Conservation (phyloP, 2,329 filamentous ascomycete species). For the Fusarium pseudoanthophilum region DNA sequence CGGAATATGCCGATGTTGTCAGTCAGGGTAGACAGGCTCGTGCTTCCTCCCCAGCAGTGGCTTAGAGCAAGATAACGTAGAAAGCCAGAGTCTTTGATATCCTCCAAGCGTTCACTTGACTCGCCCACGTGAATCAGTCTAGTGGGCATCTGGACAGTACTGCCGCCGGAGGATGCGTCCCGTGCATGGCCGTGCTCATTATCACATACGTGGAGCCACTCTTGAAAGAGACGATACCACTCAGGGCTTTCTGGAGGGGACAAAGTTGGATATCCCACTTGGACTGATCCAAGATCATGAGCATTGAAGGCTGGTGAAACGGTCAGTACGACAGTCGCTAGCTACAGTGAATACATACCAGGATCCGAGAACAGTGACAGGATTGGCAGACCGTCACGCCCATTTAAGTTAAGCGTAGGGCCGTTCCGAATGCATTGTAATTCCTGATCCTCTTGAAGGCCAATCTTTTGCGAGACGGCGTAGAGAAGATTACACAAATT, state of each 20-base stretch:
- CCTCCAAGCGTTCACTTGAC: background rate
- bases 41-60: slow-evolving; percentile 15
- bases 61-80: background rate
- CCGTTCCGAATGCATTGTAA: background rate
- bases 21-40: background rate
- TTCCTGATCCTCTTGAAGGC: background rate
- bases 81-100: background rate
- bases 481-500: background rate
- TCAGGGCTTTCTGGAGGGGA: background rate
- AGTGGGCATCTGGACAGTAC: background rate
- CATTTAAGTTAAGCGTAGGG: background rate
- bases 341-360: background rate
- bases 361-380: background rate
- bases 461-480: background rate
- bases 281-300: background rate
- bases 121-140: background rate
- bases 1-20: background rate
- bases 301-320: fast-evolving
- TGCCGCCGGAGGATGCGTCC: background rate
- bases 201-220: background rate
- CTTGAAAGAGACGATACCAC: background rate
- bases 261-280: background rate
- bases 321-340: background rate
- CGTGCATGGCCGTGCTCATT: background rate
- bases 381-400: background rate